Conservation (phyloP, 2,329 filamentous ascomycete species). For the Apiospora malaysiana region DNA sequence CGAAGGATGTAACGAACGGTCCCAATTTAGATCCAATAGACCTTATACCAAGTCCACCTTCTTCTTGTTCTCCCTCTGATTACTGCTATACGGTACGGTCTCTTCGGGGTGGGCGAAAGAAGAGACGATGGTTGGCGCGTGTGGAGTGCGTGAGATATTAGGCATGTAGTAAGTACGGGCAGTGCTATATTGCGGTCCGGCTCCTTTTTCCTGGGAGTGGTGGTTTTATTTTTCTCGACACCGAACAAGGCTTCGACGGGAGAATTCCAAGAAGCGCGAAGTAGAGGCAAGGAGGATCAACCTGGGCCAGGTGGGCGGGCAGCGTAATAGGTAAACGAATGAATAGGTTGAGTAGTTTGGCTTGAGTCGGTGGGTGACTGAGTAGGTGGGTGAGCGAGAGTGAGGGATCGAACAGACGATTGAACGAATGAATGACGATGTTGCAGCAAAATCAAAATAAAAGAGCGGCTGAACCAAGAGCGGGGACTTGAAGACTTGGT, state of each 20-base stretch:
- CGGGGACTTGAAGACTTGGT: neutral
- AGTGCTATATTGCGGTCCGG: neutral
- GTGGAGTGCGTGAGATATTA: constrained; percentile 13
- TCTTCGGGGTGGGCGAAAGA: neutral
- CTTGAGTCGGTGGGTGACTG: neutral
- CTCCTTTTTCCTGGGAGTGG: constrained; percentile 9
- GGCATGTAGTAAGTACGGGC: constrained; percentile 5
- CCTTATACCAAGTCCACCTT: neutral
- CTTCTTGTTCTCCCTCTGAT: neutral
- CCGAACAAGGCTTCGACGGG: neutral
- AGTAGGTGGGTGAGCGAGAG: neutral
- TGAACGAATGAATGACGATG: neutral
- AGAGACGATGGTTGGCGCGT: neutral
- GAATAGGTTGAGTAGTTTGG: no score
- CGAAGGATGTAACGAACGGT: neutral
- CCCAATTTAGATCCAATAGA: constrained; percentile 6
- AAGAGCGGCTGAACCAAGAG: constrained; percentile 1
- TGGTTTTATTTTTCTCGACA: neutral
- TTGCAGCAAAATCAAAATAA: neutral
- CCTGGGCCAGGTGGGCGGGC: neutral
- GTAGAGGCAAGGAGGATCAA: neutral
- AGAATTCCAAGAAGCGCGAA: constrained; percentile 8
- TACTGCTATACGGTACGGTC: neutral
- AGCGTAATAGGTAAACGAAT: neutral
- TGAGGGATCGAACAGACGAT: neutral